phyloP scores from a whole-genome alignment of 768 basidiomycete genomes.

The Mycena belliarum region DNA sequence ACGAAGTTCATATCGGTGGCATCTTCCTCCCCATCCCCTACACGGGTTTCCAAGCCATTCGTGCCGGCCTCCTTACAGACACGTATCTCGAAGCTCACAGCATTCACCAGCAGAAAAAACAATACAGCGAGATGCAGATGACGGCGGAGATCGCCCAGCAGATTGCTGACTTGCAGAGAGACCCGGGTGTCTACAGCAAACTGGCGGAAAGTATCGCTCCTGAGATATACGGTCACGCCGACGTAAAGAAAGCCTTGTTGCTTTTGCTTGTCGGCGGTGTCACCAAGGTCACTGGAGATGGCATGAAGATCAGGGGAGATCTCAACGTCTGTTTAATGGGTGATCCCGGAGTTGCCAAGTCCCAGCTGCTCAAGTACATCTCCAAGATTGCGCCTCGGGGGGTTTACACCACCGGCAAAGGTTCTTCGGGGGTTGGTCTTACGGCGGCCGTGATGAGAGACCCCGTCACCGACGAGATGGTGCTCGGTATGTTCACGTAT shows the following conservation, averaged over 20 bases:
- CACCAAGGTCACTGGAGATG: constrained; percentile 92
- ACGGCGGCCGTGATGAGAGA: constrained; percentile 99
- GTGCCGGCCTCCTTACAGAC: constrained; percentile 94
- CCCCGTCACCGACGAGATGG: constrained; percentile 99
- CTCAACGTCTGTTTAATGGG: constrained; percentile 99
- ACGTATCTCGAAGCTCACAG: constrained; percentile 93
- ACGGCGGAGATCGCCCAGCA: constrained; percentile 79
- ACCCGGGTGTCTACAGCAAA: constrained; percentile 82
- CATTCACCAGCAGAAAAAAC: constrained; percentile 94
- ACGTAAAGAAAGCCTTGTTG: constrained; percentile 95
- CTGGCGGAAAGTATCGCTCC: constrained; percentile 95
- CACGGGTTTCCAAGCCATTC: constrained; percentile 95
- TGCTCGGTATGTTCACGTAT: constrained; percentile 68
- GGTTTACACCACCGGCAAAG: constrained; percentile 97
- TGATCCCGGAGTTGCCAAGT: constrained; percentile 99
- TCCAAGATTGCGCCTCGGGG: constrained; percentile 98
- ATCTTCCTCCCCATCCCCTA: constrained; percentile 98
- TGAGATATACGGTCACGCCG: constrained; percentile 96
- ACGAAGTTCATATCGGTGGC: constrained; percentile 93
- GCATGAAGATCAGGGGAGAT: constrained; percentile 98
- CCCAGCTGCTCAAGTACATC: constrained; percentile 95
- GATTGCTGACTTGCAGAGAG: constrained; percentile 67
- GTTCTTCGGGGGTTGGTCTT: constrained; percentile 97
- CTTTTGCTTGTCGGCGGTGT: constrained; percentile 94
- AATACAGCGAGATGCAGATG: constrained; percentile 92